phyloP scores from a whole-genome alignment of 169 alveolate species.

The Eimeria acervulina region DNA sequence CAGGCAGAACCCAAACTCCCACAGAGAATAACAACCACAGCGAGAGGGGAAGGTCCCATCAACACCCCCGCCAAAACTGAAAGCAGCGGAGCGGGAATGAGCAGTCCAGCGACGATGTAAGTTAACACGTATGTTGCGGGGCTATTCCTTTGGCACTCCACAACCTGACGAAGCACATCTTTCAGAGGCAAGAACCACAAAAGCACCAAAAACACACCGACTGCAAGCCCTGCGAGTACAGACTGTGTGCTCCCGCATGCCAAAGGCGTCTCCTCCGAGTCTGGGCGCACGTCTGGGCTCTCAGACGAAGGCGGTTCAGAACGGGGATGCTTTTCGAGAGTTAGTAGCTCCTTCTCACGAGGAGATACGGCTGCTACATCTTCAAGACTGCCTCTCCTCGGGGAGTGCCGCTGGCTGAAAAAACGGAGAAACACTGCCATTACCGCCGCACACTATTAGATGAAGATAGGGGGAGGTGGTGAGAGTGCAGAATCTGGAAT shows the following conservation, averaged over 20 bases:
- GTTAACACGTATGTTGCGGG: constrained; percentile 62
- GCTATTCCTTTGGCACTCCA: constrained; percentile 50
- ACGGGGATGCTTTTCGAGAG: not conserved
- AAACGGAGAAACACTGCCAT: constrained; percentile 65
- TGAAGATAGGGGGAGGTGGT: not conserved
- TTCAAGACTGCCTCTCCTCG: constrained; percentile 43
- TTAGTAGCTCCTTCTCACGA: constrained; percentile 19
- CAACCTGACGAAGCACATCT: constrained; percentile 53
- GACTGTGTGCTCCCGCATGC: constrained; percentile 35
- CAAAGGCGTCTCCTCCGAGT: constrained; percentile 13
- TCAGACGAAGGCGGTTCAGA: not conserved
- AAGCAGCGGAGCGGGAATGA: constrained; percentile 74
- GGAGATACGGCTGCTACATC: constrained; percentile 57
- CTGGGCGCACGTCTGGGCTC: not conserved
- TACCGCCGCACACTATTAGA: not conserved
- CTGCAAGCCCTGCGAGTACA: not conserved
- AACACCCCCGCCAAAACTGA: constrained; percentile 71
- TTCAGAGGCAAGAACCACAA: constrained; percentile 17
- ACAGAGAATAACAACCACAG: constrained; percentile 53
- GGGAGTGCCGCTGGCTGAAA: constrained; percentile 72
- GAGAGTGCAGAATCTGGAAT: not conserved
- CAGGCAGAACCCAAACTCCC: constrained; percentile 77
- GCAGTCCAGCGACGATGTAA: constrained; percentile 64
- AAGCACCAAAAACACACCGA: not conserved
- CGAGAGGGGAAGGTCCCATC: constrained; percentile 64